A percentile compares a stretch with the other conserved stretches of the same genome.
phyloP scores from a whole-genome alignment of 768 basidiomycete genomes.

The Scleroderma citrinum region DNA sequence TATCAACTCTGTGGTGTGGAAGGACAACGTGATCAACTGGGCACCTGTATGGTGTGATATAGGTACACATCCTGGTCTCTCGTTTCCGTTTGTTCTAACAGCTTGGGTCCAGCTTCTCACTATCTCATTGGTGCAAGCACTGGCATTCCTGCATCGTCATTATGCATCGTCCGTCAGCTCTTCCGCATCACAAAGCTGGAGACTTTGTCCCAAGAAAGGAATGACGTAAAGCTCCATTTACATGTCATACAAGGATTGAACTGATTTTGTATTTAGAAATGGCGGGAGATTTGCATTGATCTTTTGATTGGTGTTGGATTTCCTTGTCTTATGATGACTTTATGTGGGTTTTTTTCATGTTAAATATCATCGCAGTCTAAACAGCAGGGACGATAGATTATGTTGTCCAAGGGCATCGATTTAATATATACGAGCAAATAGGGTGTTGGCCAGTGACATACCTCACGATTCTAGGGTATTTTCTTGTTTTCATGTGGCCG shows the following conservation, averaged over 20 bases:
- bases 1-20: conserved; percentile 36
- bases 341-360: conserved; percentile 17
- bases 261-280: conserved; percentile 25
- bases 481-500: conserved; percentile 16
- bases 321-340: conserved; percentile 30
- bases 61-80: conserved; percentile 23
- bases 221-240: conserved; percentile 22
- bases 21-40: conserved; percentile 23
- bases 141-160: conserved; percentile 47
- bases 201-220: background rate
- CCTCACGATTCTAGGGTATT: conserved; percentile 11
- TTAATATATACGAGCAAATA: conserved; percentile 20
- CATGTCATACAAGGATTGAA: background rate
- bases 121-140: conserved; percentile 40
- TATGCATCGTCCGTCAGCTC: conserved; percentile 60
- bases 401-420: conserved; percentile 22
- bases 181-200: conserved; percentile 44
- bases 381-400: conserved; percentile 9
- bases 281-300: conserved; percentile 42
- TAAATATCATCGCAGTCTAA: background rate
- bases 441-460: conserved; percentile 16
- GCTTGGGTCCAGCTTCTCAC: conserved; percentile 31
- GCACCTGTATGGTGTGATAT: conserved; percentile 53
- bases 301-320: conserved; percentile 30
- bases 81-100: background rate